phyloP scores from a whole-genome alignment of 345 rosid genomes.

The Populus deltoides region DNA sequence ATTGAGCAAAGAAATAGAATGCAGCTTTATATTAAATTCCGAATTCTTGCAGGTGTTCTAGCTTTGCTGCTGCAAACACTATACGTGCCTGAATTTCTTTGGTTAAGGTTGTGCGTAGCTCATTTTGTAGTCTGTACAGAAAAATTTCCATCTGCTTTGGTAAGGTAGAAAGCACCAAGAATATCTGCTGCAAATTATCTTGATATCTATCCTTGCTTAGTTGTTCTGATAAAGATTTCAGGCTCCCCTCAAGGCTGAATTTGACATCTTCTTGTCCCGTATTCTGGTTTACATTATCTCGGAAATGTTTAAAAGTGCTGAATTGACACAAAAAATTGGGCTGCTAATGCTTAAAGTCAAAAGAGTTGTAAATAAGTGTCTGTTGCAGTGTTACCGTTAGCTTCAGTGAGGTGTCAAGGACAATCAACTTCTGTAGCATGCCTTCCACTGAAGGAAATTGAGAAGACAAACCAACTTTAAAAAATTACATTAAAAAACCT shows the following conservation, averaged over 20 bases:
- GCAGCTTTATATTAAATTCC: background rate
- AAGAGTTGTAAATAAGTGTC: constrained; percentile 7
- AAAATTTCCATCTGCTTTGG: constrained; percentile 59
- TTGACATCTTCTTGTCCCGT: constrained; percentile 66
- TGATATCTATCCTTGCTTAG: constrained; percentile 40
- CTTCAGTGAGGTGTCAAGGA: constrained; percentile 58
- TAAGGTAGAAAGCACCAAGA: constrained; percentile 44
- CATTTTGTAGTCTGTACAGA: constrained; percentile 47
- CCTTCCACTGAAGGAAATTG: constrained; percentile 62
- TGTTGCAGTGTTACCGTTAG: constrained; percentile 48
- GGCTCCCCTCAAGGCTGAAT: constrained; percentile 51
- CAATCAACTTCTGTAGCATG: constrained; percentile 59
- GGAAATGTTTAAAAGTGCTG: constrained; percentile 21
- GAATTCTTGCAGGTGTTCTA: background rate
- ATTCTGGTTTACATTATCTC: constrained; percentile 42
- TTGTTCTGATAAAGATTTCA: constrained; percentile 64
- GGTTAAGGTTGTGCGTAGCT: constrained; percentile 44
- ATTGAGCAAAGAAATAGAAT: background rate
- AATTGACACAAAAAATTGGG: constrained; percentile 6
- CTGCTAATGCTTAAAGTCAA: constrained; percentile 16
- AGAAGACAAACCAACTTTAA: background rate
- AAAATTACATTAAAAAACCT: background rate
- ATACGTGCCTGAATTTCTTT: constrained; percentile 59
- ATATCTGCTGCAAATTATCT: constrained; percentile 53
- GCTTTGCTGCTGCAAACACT: background rate